phyloP scores from a whole-genome alignment of 106 monocot genomes.

The Dendrobium catenatum region DNA sequence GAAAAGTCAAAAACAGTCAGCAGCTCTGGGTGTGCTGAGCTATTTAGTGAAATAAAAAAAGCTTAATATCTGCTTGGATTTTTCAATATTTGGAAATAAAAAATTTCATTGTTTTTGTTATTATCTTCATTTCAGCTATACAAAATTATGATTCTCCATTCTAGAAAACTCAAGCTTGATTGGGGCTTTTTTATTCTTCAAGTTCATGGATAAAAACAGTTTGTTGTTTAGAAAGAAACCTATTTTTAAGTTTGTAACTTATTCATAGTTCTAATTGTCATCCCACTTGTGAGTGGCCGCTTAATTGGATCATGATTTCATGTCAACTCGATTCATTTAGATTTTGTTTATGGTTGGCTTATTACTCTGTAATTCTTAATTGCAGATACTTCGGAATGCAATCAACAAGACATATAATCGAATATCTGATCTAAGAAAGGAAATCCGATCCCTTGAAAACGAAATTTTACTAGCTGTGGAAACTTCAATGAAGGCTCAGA shows the following conservation, averaged over 20 bases:
- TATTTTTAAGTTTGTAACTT: neutral
- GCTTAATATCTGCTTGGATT: no score
- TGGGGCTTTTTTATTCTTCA: neutral
- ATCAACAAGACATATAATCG: conserved; percentile 89
- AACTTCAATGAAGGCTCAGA: conserved; percentile 37
- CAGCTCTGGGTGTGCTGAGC: neutral
- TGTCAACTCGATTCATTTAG: neutral
- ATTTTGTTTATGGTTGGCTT: neutral
- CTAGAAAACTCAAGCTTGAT: neutral
- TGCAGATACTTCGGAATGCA: conserved; percentile 79
- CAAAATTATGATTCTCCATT: neutral
- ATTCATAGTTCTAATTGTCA: neutral
- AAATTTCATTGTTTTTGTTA: no score
- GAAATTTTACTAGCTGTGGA: conserved; percentile 28
- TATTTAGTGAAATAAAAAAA: no score
- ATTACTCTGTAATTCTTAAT: neutral
- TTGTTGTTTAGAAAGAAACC: neutral
- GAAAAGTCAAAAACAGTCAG: neutral
- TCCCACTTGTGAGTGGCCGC: neutral
- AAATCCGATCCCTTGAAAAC: conserved; percentile 42
- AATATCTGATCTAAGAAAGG: conserved; percentile 55
- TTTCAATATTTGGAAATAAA: no score
- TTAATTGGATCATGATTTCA: neutral
- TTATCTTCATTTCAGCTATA: no score
- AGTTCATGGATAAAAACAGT: neutral